A percentile compares a stretch with the other conserved stretches of the same genome.
Conservation (phyloP, 139 green algal genomes). For the Dunaliella sp. region DNA sequence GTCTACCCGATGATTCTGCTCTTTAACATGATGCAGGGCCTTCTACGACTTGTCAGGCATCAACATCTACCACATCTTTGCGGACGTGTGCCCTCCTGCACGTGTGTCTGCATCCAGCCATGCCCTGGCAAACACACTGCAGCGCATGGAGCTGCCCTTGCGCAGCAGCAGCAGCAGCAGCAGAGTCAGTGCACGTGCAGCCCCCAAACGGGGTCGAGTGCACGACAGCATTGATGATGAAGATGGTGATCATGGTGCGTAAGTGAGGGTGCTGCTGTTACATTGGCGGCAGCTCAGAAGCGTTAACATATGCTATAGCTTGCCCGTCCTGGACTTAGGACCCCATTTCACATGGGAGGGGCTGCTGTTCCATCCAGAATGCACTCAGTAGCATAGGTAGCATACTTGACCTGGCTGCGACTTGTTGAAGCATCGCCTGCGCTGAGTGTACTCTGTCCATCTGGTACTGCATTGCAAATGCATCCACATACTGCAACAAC, state of each 20-base stretch:
- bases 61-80: slow-evolving; percentile 78
- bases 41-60: slow-evolving; percentile 46
- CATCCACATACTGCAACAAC: no score
- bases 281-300: no score
- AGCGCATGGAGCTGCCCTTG: not conserved
- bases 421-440: no score
- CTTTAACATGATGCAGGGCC: slow-evolving; percentile 25
- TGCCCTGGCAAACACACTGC: not conserved
- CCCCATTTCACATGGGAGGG: no score
- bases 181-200: not conserved
- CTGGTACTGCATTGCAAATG: no score
- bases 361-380: no score
- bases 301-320: no score
- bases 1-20: no score
- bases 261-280: not conserved
- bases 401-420: no score
- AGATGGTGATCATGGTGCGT: not conserved
- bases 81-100: slow-evolving; percentile 56
- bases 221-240: not conserved
- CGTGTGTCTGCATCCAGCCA: not conserved
- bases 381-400: no score
- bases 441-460: no score
- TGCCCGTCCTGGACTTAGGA: no score
- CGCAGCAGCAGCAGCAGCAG: slow-evolving; percentile 5
- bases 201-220: not conserved